Evolutionary conservation across 495 filamentous ascomycete species (phyloP), one percentile per base, ranked within the genome.

Genomic region (Talaromyces borbonicus): DNA sequence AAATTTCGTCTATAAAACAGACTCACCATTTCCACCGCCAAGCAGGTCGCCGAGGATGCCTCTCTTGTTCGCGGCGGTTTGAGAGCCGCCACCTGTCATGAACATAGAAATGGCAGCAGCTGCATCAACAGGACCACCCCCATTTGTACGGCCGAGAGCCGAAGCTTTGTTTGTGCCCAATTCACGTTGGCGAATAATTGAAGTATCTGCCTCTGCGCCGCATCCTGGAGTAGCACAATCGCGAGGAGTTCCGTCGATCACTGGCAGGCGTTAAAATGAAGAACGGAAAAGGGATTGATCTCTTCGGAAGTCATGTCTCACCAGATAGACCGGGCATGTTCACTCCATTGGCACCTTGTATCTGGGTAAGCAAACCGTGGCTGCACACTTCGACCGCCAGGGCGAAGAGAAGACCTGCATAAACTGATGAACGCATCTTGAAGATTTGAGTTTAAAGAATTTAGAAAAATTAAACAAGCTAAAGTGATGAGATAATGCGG

Each of bases 221-320:
- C 76, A 79, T 4, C 48, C 49, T 41, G 73, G 72, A 25, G 62
- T 62, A 32, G 64, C 67, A 54, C 74, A 78, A 55, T 77, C 72
- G 33, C 75, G 72, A 16, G 74, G 77, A 22, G 73, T 78, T 30
- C 77, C 75, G 47, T 78, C 74, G 19, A 61, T 60, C 36, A 80
- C 76, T 79, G 49, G 32, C 4, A 11, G 26, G 30, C 49, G 6
- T 4, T 32, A n/a, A 32, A 14, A 32, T 14, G 9, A 4, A 32
- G 11, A 32, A 32, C 4, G 15, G 4, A 14, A 14, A 12, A 5
- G 16, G 5, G 16, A 33, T 33, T 33, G 51, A 45, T 46, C 26
- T 7, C 16, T 22, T 30, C 27, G 32, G 14, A 39, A 18, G 16
- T n/a, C 8, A 20, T n/a, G n/a, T n/a, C 16, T 41, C 36, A 56